Conservation (phyloP, 768 basidiomycete genomes). For the Trametes cubensis region DNA sequence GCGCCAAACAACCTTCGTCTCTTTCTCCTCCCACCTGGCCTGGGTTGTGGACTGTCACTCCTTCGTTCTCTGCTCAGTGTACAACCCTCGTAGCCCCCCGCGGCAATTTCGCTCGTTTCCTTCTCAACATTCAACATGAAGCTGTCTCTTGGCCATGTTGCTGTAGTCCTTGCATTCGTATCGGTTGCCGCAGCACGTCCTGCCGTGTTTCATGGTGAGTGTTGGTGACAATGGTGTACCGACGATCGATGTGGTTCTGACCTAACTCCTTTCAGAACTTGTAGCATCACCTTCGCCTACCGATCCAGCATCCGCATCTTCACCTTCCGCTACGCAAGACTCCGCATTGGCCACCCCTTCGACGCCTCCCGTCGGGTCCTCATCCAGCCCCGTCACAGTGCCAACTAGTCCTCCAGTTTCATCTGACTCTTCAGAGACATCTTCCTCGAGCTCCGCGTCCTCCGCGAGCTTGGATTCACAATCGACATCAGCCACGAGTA, state of each 20-base stretch:
- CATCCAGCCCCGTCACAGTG: neutral
- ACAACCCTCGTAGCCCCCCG: neutral
- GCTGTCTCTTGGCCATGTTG: neutral
- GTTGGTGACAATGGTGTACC: neutral
- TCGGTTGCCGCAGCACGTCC: constrained; percentile 4
- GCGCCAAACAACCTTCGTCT: constrained; percentile 15
- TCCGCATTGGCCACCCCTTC: neutral
- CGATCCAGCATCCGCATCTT: neutral
- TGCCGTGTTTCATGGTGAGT: constrained; percentile 8
- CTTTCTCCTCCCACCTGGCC: constrained; percentile 1
- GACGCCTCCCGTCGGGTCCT: neutral
- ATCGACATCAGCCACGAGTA: neutral
- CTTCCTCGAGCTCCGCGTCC: neutral
- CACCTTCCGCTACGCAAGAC: constrained; percentile 3
- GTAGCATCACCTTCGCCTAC: neutral
- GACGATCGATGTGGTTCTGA: neutral
- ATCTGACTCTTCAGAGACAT: neutral
- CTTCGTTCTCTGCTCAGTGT: constrained; percentile 8
- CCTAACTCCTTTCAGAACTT: neutral
- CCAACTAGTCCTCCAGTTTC: neutral
- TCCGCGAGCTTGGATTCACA: neutral
- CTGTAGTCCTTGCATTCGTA: neutral
- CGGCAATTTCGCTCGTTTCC: neutral
- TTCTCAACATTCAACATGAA: constrained; percentile 13
- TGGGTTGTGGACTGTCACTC: constrained; percentile 19